Evolutionary conservation across 1,139 yeast species (phyloP).

Genomic region (Arxiozyma heterogenica): DNA sequence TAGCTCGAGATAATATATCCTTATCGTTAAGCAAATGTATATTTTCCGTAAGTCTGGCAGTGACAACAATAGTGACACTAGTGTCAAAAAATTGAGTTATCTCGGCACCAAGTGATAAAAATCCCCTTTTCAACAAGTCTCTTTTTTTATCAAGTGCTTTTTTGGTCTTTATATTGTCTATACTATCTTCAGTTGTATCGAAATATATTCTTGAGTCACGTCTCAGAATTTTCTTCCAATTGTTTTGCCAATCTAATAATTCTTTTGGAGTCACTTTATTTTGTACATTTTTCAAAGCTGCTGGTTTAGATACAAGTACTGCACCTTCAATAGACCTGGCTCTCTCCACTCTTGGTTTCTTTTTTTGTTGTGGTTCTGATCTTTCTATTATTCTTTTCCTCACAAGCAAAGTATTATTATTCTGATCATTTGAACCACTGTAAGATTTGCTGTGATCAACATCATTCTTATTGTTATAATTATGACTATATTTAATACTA

Average conservation of each 20-base stretch:
- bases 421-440: background rate
- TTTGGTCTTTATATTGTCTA: constrained; percentile 32
- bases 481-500: background rate
- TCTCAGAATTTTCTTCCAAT: constrained; percentile 73
- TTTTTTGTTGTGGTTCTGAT: constrained; percentile 14
- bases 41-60: constrained; percentile 42
- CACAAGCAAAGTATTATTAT: background rate
- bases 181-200: constrained; percentile 52
- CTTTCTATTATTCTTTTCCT: constrained; percentile 21
- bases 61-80: constrained; percentile 72
- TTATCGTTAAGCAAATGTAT: constrained; percentile 37
- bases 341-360: constrained; percentile 19
- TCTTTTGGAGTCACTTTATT: constrained; percentile 33
- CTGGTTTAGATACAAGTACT: constrained; percentile 18
- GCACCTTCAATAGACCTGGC: constrained; percentile 30
- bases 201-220: constrained; percentile 63
- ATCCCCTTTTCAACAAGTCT: constrained; percentile 40
- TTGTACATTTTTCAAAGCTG: constrained; percentile 15
- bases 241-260: constrained; percentile 63
- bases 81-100: constrained; percentile 70
- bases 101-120: constrained; percentile 46
- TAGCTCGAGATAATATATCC: constrained; percentile 62
- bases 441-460: background rate
- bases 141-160: constrained; percentile 48
- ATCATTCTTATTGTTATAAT: background rate